Percentiles rank a stretch among this genome's conserved stretches.
Conservation (phyloP, 2,329 filamentous ascomycete genomes). For the Phaeosphaeriaceae sp. region DNA sequence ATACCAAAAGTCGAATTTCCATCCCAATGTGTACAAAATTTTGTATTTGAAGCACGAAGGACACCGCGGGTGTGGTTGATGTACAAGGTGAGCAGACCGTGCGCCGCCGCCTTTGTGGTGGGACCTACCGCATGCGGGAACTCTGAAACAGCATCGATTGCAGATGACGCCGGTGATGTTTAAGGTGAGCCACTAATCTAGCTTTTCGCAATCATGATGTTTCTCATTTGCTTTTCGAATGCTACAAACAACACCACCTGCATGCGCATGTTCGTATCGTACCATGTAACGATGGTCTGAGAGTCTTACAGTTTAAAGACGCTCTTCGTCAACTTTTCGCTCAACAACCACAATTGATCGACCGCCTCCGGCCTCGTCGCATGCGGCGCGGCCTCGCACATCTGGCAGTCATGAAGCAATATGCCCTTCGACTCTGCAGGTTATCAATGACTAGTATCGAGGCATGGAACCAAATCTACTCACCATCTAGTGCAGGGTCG, state of each 20-base stretch:
- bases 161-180: not conserved
- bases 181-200: not conserved
- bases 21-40: no score
- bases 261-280: not conserved
- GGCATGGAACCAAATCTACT: not conserved
- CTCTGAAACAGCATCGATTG: not conserved
- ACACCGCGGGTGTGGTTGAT: no score
- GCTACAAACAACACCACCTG: no score
- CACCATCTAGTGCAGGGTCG: conserved; percentile 39
- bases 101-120: not conserved
- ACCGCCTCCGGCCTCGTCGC: conserved; percentile 33
- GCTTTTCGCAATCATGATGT: not conserved
- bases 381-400: conserved; percentile 31
- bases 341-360: conserved; percentile 41
- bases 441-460: not conserved
- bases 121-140: not conserved
- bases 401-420: conserved; percentile 38
- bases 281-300: not conserved
- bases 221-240: no score
- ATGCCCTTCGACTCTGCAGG: conserved; percentile 30
- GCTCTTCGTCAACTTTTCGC: conserved; percentile 34
- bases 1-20: no score
- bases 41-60: no score
- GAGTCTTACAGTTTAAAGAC: conserved; percentile 32
- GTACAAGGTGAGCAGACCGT: not conserved